A percentile compares a stretch with the other conserved stretches of the same genome.
Evolutionary conservation across 306 rosid species (phyloP).

Genomic region (Quercus berberidifolia): DNA sequence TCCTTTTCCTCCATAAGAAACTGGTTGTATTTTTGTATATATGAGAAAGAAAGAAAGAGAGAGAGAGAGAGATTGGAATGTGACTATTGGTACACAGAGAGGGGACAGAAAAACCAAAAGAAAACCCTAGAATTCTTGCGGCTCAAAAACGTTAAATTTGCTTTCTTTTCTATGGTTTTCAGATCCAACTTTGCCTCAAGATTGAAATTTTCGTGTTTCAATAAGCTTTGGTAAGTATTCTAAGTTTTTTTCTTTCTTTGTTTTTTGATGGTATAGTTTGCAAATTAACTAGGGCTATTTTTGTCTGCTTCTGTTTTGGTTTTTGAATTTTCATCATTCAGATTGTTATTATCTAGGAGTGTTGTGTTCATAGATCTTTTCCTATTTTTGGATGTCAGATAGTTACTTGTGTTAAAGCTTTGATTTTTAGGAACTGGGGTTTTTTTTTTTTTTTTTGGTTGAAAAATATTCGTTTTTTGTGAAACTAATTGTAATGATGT

Average conservation of each 20-base stretch:
- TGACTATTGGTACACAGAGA: constrained; percentile 19
- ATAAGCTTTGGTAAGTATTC: constrained; percentile 8
- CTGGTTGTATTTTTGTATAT: too few species aligned
- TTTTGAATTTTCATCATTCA: not conserved
- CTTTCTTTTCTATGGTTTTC: not conserved
- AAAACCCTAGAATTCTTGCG: constrained; percentile 51
- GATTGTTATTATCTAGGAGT: not conserved
- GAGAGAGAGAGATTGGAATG: constrained; percentile 22
- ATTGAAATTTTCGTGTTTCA: not conserved
- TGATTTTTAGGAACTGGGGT: constrained; percentile 11
- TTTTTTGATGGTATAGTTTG: constrained; percentile 2
- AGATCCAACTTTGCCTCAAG: constrained; percentile 19
- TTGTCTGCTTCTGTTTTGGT: not conserved
- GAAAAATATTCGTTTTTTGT: not conserved
- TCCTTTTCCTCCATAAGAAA: constrained; percentile 9
- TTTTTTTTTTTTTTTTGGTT: not conserved
- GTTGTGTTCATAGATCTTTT: constrained; percentile 2
- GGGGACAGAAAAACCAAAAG: constrained; percentile 5
- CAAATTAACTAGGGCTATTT: not conserved
- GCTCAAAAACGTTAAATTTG: not conserved
- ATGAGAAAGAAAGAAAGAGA: not conserved
- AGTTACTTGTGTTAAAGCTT: constrained; percentile 3
- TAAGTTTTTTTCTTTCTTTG: not conserved
- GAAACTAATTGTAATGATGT: constrained; percentile 9
- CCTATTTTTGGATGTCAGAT: constrained; percentile 15